Evolutionary conservation across 2,329 filamentous ascomycete species (phyloP), one percentile per base, ranked within the genome.

Genomic region (Ceratocystis cacaofunesta): DNA sequence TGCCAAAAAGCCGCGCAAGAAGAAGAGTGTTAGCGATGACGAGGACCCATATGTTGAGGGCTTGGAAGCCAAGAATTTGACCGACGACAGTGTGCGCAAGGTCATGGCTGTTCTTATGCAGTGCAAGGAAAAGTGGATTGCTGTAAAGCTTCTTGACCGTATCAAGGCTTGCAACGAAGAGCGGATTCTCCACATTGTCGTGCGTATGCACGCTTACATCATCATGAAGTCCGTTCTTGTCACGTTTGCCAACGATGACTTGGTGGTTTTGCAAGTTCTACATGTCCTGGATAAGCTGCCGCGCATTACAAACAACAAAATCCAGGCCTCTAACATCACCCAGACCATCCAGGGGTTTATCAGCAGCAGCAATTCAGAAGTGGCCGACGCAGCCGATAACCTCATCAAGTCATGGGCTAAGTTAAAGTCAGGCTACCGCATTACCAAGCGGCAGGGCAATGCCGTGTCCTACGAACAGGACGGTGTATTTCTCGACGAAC

Each of bases 51-150:
- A 97, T 72, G 87, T 96, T 74, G 94, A 91, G 75, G 92, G 90
- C 74, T 82, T 95, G 68, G 84, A 92, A 74, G 86, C 89, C 63
- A 89, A 86, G 72, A 85, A 83, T 61, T 82, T 96, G 67, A 86
- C 90, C 69, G 89, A 94, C 71, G 84, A 87, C 67, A 90, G 88
- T 68, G 90, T 95, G 68, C 90, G 88, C 71, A 95, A 95, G 76
- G 90, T 96, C 75, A 96, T 96, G 90, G 92, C 92, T 28, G 88
- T 91, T 64, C 84, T 99, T 67, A 92, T 96, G 85, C 92, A 96
- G 75, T 96, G 90, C 80, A 95, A 96, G 76, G 94, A 99, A 80
- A 96, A 96, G 76, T 99, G 94, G 94, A 96, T 99, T 75, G 91
- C 90, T 2, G 91, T 96, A 76, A 97, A 97, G 76, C 79, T 99